Base-by-base conservation (phyloP, 176 grass and related monocot genomes). In the Oryza rufipogon region DNA sequence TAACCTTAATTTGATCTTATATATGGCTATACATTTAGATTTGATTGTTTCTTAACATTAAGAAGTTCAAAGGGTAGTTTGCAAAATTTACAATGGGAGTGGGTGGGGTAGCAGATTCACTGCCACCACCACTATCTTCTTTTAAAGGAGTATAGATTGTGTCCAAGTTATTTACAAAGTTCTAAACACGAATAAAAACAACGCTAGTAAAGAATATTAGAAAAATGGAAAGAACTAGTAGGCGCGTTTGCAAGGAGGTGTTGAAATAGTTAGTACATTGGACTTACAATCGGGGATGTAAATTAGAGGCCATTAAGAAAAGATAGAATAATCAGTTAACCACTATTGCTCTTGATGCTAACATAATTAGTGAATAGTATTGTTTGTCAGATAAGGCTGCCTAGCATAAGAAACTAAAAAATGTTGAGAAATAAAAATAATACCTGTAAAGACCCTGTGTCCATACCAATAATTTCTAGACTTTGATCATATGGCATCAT, bases 371-470 rank as follows among this genome's bases (percentile, higher is more conserved):
- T 56, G n/a, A n/a, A 81, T 23, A 71, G 54, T 5, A 41, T 16
- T 64, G 70, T 76, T 81, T 49, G 16, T 56, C 44, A 72, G 26
- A 64, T 33, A 36, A 65, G 12, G 16, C 45, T 70, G 15, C 10
- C 56, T 36, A 23, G 16, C 6, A 77, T 6, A 70, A 52, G 33
- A 64, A 76, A 65, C 4, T 56, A 20, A 32, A 44, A 77, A 52
- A 2, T 73, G 33, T 34, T 73, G 7, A 75, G 6, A 1, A 15
- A 75, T 49, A 22, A 46, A 67, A 67, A 7, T 39, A 70, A 81
- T 94, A 98, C 96, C 91, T 91, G 87, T 33, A 91, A 70, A 84
- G 83, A 66, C 49, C 87, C 80, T 34, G 91, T 98, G 67, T 93
- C 85, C 56, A 97, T 11, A 93, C 87, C 84, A 83, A 93, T 68